Percentiles rank a stretch among this genome's conserved stretches.
Evolutionary conservation across 2,329 filamentous ascomycete species (phyloP).

Genomic region (Cladosporium sphaerospermum): DNA sequence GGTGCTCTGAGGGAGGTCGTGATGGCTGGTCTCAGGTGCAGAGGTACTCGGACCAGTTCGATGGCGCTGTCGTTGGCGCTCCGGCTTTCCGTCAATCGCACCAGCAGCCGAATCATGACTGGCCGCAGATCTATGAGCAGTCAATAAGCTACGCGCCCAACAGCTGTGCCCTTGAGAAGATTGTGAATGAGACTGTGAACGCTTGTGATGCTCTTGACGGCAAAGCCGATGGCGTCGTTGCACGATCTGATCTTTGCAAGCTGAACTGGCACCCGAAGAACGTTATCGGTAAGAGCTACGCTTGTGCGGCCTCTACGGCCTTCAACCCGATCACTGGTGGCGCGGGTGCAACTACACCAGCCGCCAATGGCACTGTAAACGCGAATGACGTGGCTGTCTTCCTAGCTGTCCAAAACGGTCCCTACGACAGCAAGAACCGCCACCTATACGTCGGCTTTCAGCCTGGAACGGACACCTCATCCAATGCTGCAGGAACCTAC

Average conservation of each 20-base stretch:
- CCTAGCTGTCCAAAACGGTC: slow-evolving; percentile 33
- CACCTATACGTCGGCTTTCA: slow-evolving; percentile 38
- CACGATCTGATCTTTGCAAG: slow-evolving; percentile 44
- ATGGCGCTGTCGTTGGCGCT: slow-evolving; percentile 42
- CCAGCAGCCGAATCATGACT: slow-evolving; percentile 43
- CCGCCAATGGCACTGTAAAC: slow-evolving; percentile 30
- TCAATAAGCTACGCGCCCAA: slow-evolving; percentile 37
- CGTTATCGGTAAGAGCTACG: slow-evolving; percentile 44
- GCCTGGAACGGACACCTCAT: slow-evolving; percentile 9
- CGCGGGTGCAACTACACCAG: slow-evolving; percentile 17
- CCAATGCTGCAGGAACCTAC: slow-evolving; percentile 19
- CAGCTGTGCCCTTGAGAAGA: slow-evolving; percentile 44
- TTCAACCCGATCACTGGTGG: slow-evolving; percentile 14
- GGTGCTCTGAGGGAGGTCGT: slow-evolving; percentile 50
- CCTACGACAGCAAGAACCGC: slow-evolving; percentile 35
- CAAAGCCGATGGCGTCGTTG: slow-evolving; percentile 45
- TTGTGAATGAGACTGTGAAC: slow-evolving; percentile 49
- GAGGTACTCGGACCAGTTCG: slow-evolving; percentile 44
- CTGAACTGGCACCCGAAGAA: slow-evolving; percentile 41
- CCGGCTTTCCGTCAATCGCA: slow-evolving; percentile 44
- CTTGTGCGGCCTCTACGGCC: slow-evolving; percentile 31
- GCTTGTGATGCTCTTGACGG: slow-evolving; percentile 45
- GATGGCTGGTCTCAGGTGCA: slow-evolving; percentile 47
- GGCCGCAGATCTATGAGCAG: slow-evolving; percentile 35
- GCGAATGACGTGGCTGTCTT: slow-evolving; percentile 30